phyloP scores from a whole-genome alignment of 805 yeast species.

The Candida succiphila region DNA sequence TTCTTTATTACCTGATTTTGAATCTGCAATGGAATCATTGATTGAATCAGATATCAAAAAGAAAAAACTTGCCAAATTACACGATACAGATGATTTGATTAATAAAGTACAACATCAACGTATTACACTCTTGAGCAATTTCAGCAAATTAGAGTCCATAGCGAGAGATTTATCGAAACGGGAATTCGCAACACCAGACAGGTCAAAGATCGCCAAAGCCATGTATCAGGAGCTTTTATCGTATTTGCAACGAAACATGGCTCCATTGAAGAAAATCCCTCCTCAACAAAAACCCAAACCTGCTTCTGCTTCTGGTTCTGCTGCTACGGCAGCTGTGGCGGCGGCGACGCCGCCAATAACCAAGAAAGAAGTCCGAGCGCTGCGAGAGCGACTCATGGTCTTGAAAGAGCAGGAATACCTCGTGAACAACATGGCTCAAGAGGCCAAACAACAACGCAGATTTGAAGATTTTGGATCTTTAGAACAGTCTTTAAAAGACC shows the following conservation, averaged over 20 bases:
- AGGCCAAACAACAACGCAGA: slow-evolving; percentile 53
- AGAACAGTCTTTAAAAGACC: slow-evolving; percentile 46
- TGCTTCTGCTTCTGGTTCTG: slow-evolving; percentile 2
- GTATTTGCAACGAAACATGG: slow-evolving; percentile 59
- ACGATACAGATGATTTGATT: slow-evolving; percentile 11
- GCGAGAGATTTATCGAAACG: background rate
- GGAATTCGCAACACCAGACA: slow-evolving; percentile 22
- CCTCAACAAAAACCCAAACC: slow-evolving; percentile 9
- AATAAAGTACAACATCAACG: slow-evolving; percentile 30
- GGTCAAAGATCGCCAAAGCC: slow-evolving; percentile 36
- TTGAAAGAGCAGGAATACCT: slow-evolving; percentile 74
- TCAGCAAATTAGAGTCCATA: slow-evolving; percentile 37
- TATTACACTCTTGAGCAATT: slow-evolving; percentile 34
- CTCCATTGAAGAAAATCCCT: slow-evolving; percentile 55
- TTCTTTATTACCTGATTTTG: slow-evolving; percentile 9
- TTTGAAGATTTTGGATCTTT: slow-evolving; percentile 69
- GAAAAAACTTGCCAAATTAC: background rate
- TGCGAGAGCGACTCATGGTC: slow-evolving; percentile 74
- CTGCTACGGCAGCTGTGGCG: background rate
- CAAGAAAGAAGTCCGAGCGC: slow-evolving; percentile 43
- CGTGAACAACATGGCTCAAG: slow-evolving; percentile 53
- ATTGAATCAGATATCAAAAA: background rate
- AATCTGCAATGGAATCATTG: slow-evolving; percentile 2
- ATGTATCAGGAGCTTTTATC: slow-evolving; percentile 46
- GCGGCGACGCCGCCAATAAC: slow-evolving; percentile 26